These are phyloP conservation scores for Penicillium nucicola DNA, from an alignment of 495 filamentous ascomycete genomes.

Conservation along the genomic window DNA sequence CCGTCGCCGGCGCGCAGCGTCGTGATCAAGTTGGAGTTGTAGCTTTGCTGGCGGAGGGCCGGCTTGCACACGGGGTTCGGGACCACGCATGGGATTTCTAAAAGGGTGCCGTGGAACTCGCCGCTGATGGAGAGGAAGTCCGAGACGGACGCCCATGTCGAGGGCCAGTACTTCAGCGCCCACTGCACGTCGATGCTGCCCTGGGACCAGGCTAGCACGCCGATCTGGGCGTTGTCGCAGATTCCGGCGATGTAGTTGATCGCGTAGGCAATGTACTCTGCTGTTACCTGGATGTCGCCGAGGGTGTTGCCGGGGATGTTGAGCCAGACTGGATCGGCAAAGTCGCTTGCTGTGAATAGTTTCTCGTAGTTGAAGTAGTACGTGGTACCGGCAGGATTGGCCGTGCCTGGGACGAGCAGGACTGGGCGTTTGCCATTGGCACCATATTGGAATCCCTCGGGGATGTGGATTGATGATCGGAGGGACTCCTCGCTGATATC, in stretches of 20 bases:
- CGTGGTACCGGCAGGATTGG: conserved; percentile 4
- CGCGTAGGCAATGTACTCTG: conserved; percentile 30
- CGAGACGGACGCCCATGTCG: not conserved
- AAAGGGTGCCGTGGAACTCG: not conserved
- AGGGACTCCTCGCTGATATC: conserved; percentile 1
- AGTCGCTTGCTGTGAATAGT: conserved; percentile 2
- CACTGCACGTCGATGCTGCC: not conserved
- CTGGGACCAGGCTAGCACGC: not conserved
- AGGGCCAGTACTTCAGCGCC: not conserved
- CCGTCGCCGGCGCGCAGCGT: conserved; percentile 32
- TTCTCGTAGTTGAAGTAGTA: conserved; percentile 9
- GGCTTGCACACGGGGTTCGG: not conserved
- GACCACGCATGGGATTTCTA: not conserved
- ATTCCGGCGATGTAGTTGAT: conserved; percentile 7
- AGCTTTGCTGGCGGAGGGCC: conserved; percentile 36
- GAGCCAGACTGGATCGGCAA: conserved; percentile 41
- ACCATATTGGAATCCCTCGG: conserved; percentile 5
- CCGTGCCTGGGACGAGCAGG: conserved; percentile 9
- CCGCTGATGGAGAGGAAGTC: not conserved
- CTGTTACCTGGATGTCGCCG: conserved; percentile 32
- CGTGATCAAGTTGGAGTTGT: conserved; percentile 33
- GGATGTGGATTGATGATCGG: conserved; percentile 10
- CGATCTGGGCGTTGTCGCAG: not conserved
- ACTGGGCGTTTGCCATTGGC: conserved; percentile 1
- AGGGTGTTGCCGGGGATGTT: conserved; percentile 38